Base-by-base conservation (phyloP, 176 grass and related monocot genomes). In the Saccharum spontaneum region DNA sequence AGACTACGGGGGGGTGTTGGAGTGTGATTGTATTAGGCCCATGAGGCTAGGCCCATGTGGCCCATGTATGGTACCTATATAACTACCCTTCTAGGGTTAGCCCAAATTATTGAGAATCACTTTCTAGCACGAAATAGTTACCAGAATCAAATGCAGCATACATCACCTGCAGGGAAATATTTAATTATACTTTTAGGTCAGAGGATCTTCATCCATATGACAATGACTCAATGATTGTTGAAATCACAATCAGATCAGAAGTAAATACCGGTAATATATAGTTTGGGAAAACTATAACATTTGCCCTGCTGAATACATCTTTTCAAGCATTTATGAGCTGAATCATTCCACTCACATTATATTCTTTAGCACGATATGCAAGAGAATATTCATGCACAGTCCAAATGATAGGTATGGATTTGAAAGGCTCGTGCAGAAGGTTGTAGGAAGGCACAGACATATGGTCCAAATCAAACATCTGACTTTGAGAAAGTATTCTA, bases 341-440 rank as follows among this genome's bases (percentile, higher is more conserved):
- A 91, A 78, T 60, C 88, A 90, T 88, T 36, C 88, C 90, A 82
- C 86, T 93, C 18, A 82, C 84, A 73, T 87, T 84, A 80, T 97
- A 99, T 83, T 80, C 75, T 86, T 34, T 80, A 68, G 90, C 23
- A 74, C 82, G 79, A 88, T 86, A 61, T 38, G 92, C 94, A 18
- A 97, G 92, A 24, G 92, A 92, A 79, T 37, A 89, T 82, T 97
- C 97, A 54, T 92, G 90, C 65, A 99, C 90, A 24, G 90, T 99
- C 97, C 97, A 99, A 85, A 99, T 94, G 76, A 99, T 81, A 84
- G 97, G 97, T 78, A 99, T 69, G 76, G 92, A 94, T 94, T 92
- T 97, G 90, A 99, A 99, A 88, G 97, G 97, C 80, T 99, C 97
- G 69, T 97, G 97, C 84, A 89, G 78, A 86, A 99, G 88, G 88